Evolutionary conservation across 306 rosid species (phyloP).

Genomic region (barrel medic (Medicago truncatula)): DNA sequence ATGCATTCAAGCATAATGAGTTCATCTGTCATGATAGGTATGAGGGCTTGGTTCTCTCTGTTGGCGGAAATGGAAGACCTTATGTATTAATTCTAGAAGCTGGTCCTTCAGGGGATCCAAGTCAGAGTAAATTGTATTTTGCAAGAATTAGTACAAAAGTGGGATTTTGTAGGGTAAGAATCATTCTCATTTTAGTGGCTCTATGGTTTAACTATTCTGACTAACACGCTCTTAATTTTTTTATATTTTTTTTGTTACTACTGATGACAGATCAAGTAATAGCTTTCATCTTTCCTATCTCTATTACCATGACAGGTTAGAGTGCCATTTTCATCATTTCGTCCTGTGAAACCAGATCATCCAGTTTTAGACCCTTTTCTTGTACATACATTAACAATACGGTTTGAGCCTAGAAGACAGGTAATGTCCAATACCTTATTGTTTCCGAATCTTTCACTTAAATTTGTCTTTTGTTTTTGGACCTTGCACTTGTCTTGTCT

Average conservation of each 20-base stretch:
- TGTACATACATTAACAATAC: slow-evolving; percentile 91
- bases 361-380: slow-evolving; percentile 92
- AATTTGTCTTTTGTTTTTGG: slow-evolving; percentile 29
- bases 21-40: slow-evolving; percentile 59
- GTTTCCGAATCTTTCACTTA: slow-evolving; percentile 20
- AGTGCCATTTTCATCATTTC: slow-evolving; percentile 92
- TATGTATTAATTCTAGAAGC: slow-evolving; percentile 88
- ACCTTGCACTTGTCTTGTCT: slow-evolving; percentile 23
- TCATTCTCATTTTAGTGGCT: slow-evolving; percentile 20
- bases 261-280: slow-evolving; percentile 16
- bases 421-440: slow-evolving; percentile 49
- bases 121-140: slow-evolving; percentile 89
- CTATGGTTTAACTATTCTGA: slow-evolving; percentile 21
- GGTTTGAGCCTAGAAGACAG: slow-evolving; percentile 99
- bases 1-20: slow-evolving; percentile 7
- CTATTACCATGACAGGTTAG: slow-evolving; percentile 73
- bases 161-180: slow-evolving; percentile 92
- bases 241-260: slow-evolving; percentile 11
- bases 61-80: slow-evolving; percentile 96
- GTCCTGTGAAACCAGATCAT: slow-evolving; percentile 91
- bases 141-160: slow-evolving; percentile 86
- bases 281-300: slow-evolving; percentile 39
- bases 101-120: slow-evolving; percentile 78
- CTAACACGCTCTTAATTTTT: slow-evolving; percentile 8
- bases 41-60: slow-evolving; percentile 94